These are phyloP conservation scores for Exophiala alcalophila DNA, from an alignment of 2,329 filamentous ascomycete species.

Conservation along the genomic window DNA sequence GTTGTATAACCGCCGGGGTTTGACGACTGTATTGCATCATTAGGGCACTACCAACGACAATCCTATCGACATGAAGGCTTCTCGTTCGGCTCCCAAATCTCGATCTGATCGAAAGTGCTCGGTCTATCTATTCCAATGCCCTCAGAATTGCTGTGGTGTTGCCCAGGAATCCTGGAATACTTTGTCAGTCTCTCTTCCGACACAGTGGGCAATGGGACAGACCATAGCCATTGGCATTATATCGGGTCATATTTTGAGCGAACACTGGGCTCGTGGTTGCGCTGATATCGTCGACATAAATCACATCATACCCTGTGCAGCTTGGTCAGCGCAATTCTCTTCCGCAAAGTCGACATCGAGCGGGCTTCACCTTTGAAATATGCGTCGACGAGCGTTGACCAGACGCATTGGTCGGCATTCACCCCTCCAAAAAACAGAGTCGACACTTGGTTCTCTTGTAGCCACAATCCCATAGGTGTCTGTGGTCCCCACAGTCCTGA, in stretches of 20 bases:
- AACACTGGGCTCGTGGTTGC: slow-evolving; percentile 43
- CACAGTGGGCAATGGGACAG: not conserved
- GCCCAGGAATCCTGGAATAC: slow-evolving; percentile 11
- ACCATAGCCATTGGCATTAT: slow-evolving; percentile 19
- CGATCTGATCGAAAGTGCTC: too few relatives aligned
- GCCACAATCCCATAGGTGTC: slow-evolving; percentile 43
- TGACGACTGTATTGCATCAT: too few relatives aligned
- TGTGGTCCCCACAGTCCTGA: slow-evolving; percentile 53
- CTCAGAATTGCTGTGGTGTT: slow-evolving; percentile 16
- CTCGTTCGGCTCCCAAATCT: too few relatives aligned
- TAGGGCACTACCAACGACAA: too few relatives aligned
- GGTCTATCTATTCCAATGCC: slow-evolving; percentile 16
- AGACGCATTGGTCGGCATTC: slow-evolving; percentile 62
- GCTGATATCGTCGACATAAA: slow-evolving; percentile 54
- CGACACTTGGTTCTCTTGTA: slow-evolving; percentile 41
- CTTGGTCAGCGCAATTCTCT: not conserved
- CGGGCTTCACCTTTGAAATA: slow-evolving; percentile 46
- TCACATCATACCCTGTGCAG: slow-evolving; percentile 46
- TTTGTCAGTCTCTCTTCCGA: slow-evolving; percentile 3
- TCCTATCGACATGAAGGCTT: not conserved
- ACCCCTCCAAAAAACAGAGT: slow-evolving; percentile 58
- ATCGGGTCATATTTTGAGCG: slow-evolving; percentile 14
- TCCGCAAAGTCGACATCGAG: not conserved
- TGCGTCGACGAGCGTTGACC: slow-evolving; percentile 54
- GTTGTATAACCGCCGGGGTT: too few relatives aligned